Conservation (phyloP, 2,329 filamentous ascomycete species). For the Diatrype stigma region DNA sequence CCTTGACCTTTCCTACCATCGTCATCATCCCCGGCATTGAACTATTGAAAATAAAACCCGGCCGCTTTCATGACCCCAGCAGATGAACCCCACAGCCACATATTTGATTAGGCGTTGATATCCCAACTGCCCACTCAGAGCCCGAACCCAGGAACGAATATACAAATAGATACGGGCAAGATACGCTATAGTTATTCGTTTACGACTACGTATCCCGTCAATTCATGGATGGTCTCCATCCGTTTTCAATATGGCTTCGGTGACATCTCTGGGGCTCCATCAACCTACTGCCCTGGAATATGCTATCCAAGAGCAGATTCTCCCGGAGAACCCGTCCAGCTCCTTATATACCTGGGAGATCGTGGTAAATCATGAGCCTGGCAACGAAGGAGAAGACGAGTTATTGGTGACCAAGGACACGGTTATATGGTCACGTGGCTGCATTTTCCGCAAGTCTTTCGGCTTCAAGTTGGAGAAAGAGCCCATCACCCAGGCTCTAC, state of each 20-base stretch:
- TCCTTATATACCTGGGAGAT: slow-evolving; percentile 75
- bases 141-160: no score
- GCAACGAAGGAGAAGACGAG: slow-evolving; percentile 64
- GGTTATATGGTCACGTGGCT: slow-evolving; percentile 86
- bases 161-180: no score
- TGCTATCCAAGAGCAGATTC: slow-evolving; percentile 74
- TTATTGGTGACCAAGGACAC: slow-evolving; percentile 69
- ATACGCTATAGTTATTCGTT: no score
- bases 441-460: slow-evolving; percentile 79
- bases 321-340: slow-evolving; percentile 62
- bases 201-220: no score
- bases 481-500: slow-evolving; percentile 75
- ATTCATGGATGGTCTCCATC: slow-evolving; percentile 13
- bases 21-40: no score
- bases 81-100: no score
- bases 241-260: slow-evolving; percentile 67
- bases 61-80: no score
- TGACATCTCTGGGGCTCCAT: slow-evolving; percentile 88
- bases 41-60: no score
- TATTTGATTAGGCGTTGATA: no score
- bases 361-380: slow-evolving; percentile 34
- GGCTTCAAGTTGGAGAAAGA: slow-evolving; percentile 85
- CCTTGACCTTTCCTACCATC: no score
- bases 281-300: slow-evolving; percentile 79
- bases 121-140: no score